Conservation (phyloP, 2,329 filamentous ascomycete species). For the Dryadomyces sulphureus region DNA sequence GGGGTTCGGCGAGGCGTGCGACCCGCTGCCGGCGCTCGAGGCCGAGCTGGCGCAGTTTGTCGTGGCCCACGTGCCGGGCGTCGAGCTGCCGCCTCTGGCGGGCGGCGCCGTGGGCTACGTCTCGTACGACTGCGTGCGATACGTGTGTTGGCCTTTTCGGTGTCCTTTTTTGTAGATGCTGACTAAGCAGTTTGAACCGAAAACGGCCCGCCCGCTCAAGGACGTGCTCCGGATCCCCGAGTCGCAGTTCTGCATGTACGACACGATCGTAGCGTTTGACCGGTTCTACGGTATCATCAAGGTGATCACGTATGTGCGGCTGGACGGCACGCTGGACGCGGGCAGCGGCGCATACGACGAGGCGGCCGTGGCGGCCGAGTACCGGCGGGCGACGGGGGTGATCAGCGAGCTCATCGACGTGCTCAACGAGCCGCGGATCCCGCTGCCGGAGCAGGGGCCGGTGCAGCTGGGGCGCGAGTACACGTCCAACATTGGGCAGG, state of each 20-base stretch:
- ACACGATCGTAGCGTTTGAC: conserved; percentile 88
- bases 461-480: conserved; percentile 65
- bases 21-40: conserved; percentile 74
- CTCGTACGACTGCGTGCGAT: conserved; percentile 81
- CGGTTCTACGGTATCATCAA: conserved; percentile 88
- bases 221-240: conserved; percentile 84
- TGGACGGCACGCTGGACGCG: conserved; percentile 29
- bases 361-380: conserved; percentile 44
- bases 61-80: conserved; percentile 68
- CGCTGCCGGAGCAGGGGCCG: conserved; percentile 60
- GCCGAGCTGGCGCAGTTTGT: conserved; percentile 63
- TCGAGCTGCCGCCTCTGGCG: conserved; percentile 72
- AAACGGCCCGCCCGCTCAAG: conserved; percentile 77
- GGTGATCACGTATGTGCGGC: conserved; percentile 77
- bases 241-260: conserved; percentile 91
- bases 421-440: conserved; percentile 59
- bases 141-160: conserved; percentile 27
- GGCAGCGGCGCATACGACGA: conserved; percentile 3
- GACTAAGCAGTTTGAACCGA: conserved; percentile 66
- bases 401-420: conserved; percentile 56
- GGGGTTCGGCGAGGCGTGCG: conserved; percentile 68
- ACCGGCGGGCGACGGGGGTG: conserved; percentile 48
- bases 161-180: not conserved
- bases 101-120: conserved; percentile 94
- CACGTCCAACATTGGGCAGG: conserved; percentile 78